Percentiles rank a stretch among this genome's conserved stretches.
Evolutionary conservation across 2,329 filamentous ascomycete species (phyloP).

Genomic region (Botryotinia narcissicola): DNA sequence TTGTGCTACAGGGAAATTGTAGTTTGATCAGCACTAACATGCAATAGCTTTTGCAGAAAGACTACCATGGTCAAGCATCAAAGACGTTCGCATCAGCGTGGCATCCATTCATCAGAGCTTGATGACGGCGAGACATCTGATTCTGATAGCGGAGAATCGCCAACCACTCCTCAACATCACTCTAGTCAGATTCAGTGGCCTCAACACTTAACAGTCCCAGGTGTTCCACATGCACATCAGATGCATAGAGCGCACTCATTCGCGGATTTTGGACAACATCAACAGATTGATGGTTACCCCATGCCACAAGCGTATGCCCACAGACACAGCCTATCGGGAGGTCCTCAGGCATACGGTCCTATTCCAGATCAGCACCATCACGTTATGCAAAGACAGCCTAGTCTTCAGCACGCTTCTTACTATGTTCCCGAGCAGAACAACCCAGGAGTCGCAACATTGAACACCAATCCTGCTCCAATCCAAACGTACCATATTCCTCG

Average conservation of each 20-base stretch:
- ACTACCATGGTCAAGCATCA: conserved; percentile 70
- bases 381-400: conserved; percentile 39
- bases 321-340: conserved; percentile 49
- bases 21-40: conserved; percentile 23
- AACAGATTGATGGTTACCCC: conserved; percentile 43
- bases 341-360: conserved; percentile 45
- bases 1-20: conserved; percentile 16
- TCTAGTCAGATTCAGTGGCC: conserved; percentile 51
- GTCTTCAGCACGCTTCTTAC: conserved; percentile 37
- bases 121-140: conserved; percentile 40
- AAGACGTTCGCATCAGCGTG: conserved; percentile 57
- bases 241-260: conserved; percentile 54
- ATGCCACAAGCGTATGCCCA: conserved; percentile 43
- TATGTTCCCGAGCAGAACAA: conserved; percentile 63
- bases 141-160: conserved; percentile 50
- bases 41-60: conserved; percentile 64
- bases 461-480: conserved; percentile 49
- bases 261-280: conserved; percentile 49
- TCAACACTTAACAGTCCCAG: conserved; percentile 43
- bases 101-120: conserved; percentile 53
- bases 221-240: conserved; percentile 32
- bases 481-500: conserved; percentile 47
- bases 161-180: conserved; percentile 54
- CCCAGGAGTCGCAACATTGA: conserved; percentile 61
- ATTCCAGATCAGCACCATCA: conserved; percentile 45